phyloP scores from a whole-genome alignment of 495 filamentous ascomycete genomes.

The Penicillium coprophilum region DNA sequence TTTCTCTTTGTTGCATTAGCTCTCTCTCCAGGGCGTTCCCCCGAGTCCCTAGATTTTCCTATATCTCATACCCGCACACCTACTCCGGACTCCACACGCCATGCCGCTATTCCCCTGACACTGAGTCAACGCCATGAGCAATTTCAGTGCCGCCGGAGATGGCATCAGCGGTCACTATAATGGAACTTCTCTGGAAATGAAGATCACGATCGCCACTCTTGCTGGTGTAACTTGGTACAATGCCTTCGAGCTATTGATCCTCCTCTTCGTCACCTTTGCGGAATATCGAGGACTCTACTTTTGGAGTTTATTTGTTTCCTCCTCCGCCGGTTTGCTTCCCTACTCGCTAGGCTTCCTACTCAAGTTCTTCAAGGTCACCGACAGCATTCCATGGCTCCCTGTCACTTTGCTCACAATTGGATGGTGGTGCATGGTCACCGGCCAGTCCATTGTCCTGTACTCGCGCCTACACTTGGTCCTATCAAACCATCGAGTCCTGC shows the following conservation, averaged over 20 bases:
- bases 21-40: background rate
- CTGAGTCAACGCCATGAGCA: conserved; percentile 18
- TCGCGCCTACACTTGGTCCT: conserved; percentile 65
- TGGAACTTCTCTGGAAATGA: conserved; percentile 34
- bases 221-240: conserved; percentile 56
- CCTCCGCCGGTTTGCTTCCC: conserved; percentile 54
- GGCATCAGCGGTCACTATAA: conserved; percentile 46
- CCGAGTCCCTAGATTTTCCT: background rate
- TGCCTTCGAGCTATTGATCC: conserved; percentile 54
- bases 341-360: conserved; percentile 61
- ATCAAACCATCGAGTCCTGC: conserved; percentile 48
- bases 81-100: background rate
- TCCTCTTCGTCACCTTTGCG: conserved; percentile 56
- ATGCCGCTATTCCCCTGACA: conserved; percentile 13
- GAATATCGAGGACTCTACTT: conserved; percentile 57
- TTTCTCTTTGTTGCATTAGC: background rate
- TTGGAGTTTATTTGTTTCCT: conserved; percentile 54
- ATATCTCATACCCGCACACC: background rate
- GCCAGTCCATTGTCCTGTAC: conserved; percentile 65
- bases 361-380: conserved; percentile 56
- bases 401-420: conserved; percentile 53
- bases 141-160: conserved; percentile 35
- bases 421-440: conserved; percentile 65
- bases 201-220: conserved; percentile 55
- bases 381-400: conserved; percentile 33